phyloP scores from a whole-genome alignment of 305 asterid genomes.

The Solanum aculeatissimum region DNA sequence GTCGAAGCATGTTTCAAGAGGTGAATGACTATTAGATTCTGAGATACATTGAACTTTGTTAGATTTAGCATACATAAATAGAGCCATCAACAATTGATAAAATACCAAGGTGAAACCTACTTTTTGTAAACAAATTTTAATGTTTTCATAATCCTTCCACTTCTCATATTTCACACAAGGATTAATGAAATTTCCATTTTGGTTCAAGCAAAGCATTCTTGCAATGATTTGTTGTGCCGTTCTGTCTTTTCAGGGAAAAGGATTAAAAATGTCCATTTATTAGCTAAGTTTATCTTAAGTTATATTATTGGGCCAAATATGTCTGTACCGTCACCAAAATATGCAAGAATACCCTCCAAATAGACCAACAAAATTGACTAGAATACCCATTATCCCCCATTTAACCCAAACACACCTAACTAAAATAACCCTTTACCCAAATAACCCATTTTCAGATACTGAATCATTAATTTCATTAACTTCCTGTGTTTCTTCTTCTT shows the following conservation, averaged over 20 bases:
- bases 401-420: too few relatives aligned
- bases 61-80: not conserved
- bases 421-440: too few relatives aligned
- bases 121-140: not conserved
- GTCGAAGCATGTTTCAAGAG: not conserved
- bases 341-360: too few relatives aligned
- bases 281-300: too few relatives aligned
- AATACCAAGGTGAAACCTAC: not conserved
- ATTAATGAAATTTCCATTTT: not conserved
- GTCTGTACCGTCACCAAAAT: too few relatives aligned
- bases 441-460: too few relatives aligned
- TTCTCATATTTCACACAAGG: not conserved
- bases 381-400: too few relatives aligned
- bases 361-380: too few relatives aligned
- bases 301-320: too few relatives aligned
- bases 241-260: not conserved
- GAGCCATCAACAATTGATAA: not conserved
- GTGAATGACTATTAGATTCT: not conserved
- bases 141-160: not conserved
- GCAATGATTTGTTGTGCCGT: not conserved
- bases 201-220: not conserved
- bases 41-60: not conserved
- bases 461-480: too few relatives aligned
- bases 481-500: too few relatives aligned
- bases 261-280: too few relatives aligned